Evolutionary conservation across 2,329 filamentous ascomycete species (phyloP), one percentile per base, ranked within the genome.

Genomic region (Colletotrichum destructivum): DNA sequence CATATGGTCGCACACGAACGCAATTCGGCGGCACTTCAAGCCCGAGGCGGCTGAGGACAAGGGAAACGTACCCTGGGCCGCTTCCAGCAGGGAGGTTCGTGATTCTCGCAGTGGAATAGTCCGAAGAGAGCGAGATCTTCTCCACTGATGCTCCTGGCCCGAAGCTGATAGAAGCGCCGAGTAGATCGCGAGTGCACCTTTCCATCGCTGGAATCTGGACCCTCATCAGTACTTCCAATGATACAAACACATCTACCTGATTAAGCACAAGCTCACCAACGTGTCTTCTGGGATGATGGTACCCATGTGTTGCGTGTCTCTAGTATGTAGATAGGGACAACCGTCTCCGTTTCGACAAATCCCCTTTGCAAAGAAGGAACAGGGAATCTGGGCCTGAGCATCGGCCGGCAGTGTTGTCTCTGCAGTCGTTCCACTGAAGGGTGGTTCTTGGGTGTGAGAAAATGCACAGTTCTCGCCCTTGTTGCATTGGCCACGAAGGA

Each of bases 21-120:
- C 15, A 2, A 31, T 8, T 21, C 31, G 26, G n/a, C 12, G 52
- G 18, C 12, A 38, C 9, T 9, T 55, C 52, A 31, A 55, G n/a
- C 6, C 57, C 73, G 8, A 72, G 62, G 15, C 15, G 74, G 44
- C 59, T 63, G 5, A 83, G 70, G 0, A 81, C 23, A 0, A 26
- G 42, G 2, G 42, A 46, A 2, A 83, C 76, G 2, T 72, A 75
- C 0, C 42, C 54, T 1, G 59, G 62, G 0, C 76, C 75, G 54
- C 70, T 78, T 3, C 60, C 52, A 2, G 0, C 38, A 0, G 79
- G 79, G 0, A 84, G 76, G 8, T 75, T 73, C 26, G 64, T 75
- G 54, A 84, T 76, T 7, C 78, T 80, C 40, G 82, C 75, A 0
- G 80, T 77, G 1, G 82, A 83, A 62, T 80, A 82, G 73, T 84